Base-by-base conservation (phyloP, 2,329 filamentous ascomycete genomes). In the Fusarium redolens region DNA sequence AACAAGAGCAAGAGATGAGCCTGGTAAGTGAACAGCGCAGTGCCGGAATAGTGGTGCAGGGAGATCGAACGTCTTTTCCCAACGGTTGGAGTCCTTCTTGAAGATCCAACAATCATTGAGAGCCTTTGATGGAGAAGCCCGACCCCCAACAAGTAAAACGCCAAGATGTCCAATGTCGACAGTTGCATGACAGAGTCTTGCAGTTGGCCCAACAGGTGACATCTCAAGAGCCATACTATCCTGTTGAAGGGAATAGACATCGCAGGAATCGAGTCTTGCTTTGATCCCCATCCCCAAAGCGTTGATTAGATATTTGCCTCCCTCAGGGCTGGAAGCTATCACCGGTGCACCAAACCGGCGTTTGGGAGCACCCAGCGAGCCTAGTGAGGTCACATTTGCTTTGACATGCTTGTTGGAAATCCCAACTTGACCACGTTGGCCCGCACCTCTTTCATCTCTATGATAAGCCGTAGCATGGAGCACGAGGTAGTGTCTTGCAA, bases 401-500 rank as follows among this genome's bases (percentile, higher is more conserved):
- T 69, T 47, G 20, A 60, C 22, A 30, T 58, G 25, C 15, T 43
- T 59, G 20, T 18, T 30, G 52, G 51, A 35, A 33, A 17, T 9
- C 38, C 52, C 33, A 20, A 48, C n/a, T 12, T 43, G 45, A 4
- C 35, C 18, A 14, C 44, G 33, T 31, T 63, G 58, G 15, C 37
- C 63, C 25, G 28, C 31, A 38, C 38, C 41, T 58, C 41, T 47
- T 30, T 48, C 47, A 28, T 51, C 38, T 25, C 30, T 56, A 15
- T 48, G 51, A 9, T 70, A 57, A 13, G 77, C 78, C 13, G 59
- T 72, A 15, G 94, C 93, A 56, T 90, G 85, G 13, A 97, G 85
- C 47, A 98, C 83, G 75, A 95, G 93, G 81, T 97, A 97, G 81
- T 98, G 95, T 38, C 91, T 91, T 4, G 89, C 90, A 80, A 97